Conservation (phyloP, 768 basidiomycete species). For the Mycena amicta region DNA sequence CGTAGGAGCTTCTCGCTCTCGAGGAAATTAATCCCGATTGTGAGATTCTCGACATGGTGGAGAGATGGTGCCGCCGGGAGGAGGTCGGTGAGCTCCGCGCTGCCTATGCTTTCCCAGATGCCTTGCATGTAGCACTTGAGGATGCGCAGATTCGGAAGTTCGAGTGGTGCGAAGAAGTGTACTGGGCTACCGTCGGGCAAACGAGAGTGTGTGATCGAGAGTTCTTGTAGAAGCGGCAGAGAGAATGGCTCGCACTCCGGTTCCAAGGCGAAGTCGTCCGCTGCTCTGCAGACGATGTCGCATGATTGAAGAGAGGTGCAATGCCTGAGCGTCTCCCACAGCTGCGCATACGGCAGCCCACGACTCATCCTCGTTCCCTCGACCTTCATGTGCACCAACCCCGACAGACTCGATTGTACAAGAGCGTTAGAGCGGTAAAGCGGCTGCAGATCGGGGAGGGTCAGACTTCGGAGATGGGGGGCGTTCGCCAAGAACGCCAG, state of each 20-base stretch:
- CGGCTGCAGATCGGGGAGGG: neutral
- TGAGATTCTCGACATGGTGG: neutral
- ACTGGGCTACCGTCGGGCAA: neutral
- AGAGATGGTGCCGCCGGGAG: neutral
- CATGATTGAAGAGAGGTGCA: neutral
- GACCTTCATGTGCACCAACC: neutral
- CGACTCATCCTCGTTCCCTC: neutral
- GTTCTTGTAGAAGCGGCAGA: neutral
- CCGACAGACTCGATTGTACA: neutral
- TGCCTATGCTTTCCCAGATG: neutral
- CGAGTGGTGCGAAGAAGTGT: neutral
- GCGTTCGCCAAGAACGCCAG: no score
- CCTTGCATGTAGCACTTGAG: neutral
- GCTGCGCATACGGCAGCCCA: neutral
- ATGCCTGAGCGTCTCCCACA: neutral
- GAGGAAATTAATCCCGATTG: neutral
- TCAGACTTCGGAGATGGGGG: neutral
- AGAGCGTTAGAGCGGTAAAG: neutral
- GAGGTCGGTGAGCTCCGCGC: neutral
- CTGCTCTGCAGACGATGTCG: neutral
- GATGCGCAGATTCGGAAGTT: neutral
- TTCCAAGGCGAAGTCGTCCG: no score
- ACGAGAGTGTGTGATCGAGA: neutral
- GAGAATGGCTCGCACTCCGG: neutral
- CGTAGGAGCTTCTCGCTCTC: neutral